A percentile compares a stretch with the other conserved stretches of the same genome.
phyloP scores from a whole-genome alignment of 192 early-diverging fungal genomes.

The Coemansia nantahalensis region DNA sequence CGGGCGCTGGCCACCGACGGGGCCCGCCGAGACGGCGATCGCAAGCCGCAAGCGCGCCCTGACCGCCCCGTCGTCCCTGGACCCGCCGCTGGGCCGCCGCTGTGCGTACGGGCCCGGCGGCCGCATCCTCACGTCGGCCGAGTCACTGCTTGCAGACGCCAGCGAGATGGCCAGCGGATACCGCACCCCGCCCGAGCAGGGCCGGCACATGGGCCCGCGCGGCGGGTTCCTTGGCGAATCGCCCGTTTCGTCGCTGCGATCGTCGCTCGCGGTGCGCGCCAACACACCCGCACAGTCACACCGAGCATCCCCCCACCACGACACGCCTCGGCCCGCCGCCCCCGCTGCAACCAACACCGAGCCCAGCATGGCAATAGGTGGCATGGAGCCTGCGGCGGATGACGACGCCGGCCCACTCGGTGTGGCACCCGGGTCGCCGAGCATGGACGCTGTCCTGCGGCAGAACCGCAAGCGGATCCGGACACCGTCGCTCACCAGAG shows the following conservation, averaged over 20 bases:
- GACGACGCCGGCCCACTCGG: no score
- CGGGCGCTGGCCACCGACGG: conserved; percentile 8
- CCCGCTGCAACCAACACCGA: conserved; percentile 1
- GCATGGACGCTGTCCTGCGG: conserved; percentile 17
- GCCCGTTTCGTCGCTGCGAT: conserved; percentile 50
- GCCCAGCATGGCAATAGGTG: neutral
- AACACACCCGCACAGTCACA: neutral
- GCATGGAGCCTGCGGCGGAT: neutral
- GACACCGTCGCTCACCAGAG: conserved; percentile 18
- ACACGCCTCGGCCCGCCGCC: conserved; percentile 1
- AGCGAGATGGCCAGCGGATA: conserved; percentile 8
- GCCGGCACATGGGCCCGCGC: conserved; percentile 21
- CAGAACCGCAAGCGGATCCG: conserved; percentile 35
- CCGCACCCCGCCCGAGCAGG: conserved; percentile 18
- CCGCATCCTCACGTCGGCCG: conserved; percentile 7
- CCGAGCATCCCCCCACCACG: neutral
- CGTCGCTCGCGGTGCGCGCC: conserved; percentile 32
- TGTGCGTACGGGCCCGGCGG: conserved; percentile 10
- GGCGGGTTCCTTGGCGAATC: conserved; percentile 29
- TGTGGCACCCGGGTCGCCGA: conserved; percentile 17
- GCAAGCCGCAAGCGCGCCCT: conserved; percentile 45
- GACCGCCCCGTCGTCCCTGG: conserved; percentile 49
- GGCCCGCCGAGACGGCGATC: conserved; percentile 1
- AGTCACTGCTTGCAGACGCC: conserved; percentile 26
- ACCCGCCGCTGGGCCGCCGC: conserved; percentile 21